Evolutionary conservation across 352 stramenopile species (phyloP).

Genomic region (Aphanomyces astaci): DNA sequence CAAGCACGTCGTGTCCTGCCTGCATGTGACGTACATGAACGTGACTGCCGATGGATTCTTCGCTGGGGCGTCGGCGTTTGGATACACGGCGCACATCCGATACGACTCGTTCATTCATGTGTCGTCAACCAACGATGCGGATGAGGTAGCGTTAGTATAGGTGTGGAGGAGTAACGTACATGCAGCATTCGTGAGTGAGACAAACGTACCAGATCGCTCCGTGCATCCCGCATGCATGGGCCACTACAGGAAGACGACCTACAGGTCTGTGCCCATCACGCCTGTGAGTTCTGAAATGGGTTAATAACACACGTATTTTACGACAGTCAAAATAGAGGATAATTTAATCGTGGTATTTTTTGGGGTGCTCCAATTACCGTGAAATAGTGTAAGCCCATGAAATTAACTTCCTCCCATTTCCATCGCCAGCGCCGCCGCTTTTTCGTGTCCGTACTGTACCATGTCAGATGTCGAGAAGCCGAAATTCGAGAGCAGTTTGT

Average conservation of each 20-base stretch:
- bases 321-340: too few species aligned
- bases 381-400: constrained; percentile 9
- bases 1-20: neutral
- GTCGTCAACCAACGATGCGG: too few species aligned
- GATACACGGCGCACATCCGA: neutral
- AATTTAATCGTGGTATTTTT: neutral
- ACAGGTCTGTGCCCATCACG: too few species aligned
- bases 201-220: too few species aligned
- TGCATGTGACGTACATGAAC: neutral
- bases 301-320: too few species aligned
- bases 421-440: neutral
- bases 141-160: too few species aligned
- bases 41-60: constrained; percentile 1
- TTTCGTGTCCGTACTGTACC: neutral
- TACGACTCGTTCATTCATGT: constrained; percentile 1
- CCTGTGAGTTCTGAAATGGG: too few species aligned
- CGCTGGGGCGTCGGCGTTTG: neutral
- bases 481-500: neutral
- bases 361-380: neutral
- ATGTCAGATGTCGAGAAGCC: constrained; percentile 1
- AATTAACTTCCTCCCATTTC: neutral
- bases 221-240: too few species aligned
- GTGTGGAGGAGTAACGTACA: too few species aligned
- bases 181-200: too few species aligned
- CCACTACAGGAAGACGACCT: too few species aligned